Conservation (phyloP, 129 eudicot species). For the Tanacetum coccineum region DNA sequence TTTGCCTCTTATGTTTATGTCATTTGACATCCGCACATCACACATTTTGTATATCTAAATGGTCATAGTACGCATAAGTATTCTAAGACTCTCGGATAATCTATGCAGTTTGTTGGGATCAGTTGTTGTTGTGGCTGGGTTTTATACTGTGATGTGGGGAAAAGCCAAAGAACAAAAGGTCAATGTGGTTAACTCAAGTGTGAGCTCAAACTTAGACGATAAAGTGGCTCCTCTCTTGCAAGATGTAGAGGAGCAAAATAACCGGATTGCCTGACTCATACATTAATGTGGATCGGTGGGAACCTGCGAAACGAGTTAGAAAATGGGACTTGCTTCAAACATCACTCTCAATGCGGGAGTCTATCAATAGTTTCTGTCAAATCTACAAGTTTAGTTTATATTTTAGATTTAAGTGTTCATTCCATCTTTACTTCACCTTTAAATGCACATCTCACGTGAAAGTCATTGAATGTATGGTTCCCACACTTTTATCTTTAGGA, state of each 20-base stretch:
- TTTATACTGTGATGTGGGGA: conserved; percentile 92
- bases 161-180: conserved; percentile 53
- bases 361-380: background rate
- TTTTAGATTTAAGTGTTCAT: background rate
- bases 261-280: background rate
- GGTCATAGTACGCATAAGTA: conserved; percentile 7
- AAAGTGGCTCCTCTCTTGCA: conserved; percentile 48
- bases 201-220: conserved; percentile 21
- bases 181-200: background rate
- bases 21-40: background rate
- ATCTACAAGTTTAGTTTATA: background rate
- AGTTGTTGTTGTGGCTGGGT: conserved; percentile 60
- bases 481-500: background rate
- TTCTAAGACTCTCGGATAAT: background rate
- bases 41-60: background rate
- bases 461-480: background rate
- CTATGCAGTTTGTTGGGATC: conserved; percentile 75
- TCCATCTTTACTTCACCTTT: background rate
- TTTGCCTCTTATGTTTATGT: conserved; percentile 8
- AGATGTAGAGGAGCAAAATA: conserved; percentile 27
- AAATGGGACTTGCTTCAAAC: conserved; percentile 4
- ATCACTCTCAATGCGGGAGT: background rate
- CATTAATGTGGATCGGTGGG: background rate
- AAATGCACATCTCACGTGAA: conserved; percentile 1
- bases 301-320: background rate